Evolutionary conservation across 1,139 yeast genomes (phyloP), one percentile per base, ranked within the genome.

Genomic region (Nakaseomyces sp.): DNA sequence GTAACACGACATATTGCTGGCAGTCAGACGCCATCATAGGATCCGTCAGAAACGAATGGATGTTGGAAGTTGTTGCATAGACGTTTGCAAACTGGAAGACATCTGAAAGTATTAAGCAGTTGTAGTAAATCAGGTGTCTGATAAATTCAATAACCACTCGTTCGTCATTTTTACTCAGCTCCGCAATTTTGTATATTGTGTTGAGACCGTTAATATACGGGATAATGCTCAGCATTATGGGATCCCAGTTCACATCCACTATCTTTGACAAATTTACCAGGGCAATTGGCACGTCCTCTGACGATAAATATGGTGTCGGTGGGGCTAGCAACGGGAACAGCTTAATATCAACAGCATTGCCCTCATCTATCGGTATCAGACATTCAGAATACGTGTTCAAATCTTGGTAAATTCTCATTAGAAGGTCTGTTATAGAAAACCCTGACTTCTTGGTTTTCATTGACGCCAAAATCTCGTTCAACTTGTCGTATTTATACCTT

Each of bases 351-450:
- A 91, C 86, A 2, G 93, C 81, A 59, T 86, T 91, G 20, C 95
- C 82, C 41, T 80, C 81, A 57, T 91, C 96, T 41, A 91, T 76
- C 0, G 97, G 96, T 25, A 93, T 89, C 63, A 89, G 77, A 64
- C 98, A 93, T 60, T 93, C 99, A 0, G 96, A 86, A 64, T 88
- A 91, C 58, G 85, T 87, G 65, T 91, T 93, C 54, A 93, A 71
- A 62, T 93, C n/a, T n/a, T n/a, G n/a, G n/a, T n/a, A n/a, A n/a
- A n/a, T n/a, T n/a, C n/a, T n/a, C n/a, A n/a, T n/a, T n/a, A n/a
- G n/a, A n/a, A n/a, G n/a, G n/a, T n/a, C n/a, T n/a, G n/a, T 91
- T 70, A 50, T 87, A 83, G 52, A 82, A 86, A 41, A 91, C 78
- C 31, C 40, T 6, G 24, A 22, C 9, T 22, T 22, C 24, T 22